phyloP scores from a whole-genome alignment of 2,329 filamentous ascomycete species.

The Zarea fungicola region DNA sequence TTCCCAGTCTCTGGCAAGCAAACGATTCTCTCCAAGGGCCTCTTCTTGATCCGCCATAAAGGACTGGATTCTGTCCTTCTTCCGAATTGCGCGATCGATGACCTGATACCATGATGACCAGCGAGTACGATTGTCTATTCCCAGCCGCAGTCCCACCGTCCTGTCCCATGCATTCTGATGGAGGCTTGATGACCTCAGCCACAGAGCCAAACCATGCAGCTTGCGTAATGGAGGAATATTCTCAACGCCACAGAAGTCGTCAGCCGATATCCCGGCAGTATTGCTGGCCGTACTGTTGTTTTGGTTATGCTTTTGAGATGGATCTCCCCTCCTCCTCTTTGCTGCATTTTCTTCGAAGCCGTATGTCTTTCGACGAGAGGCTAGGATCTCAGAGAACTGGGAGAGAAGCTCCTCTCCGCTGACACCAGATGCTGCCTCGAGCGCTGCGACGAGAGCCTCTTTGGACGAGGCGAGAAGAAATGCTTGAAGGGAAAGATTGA shows the following conservation, averaged over 20 bases:
- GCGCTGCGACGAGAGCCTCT: slow-evolving; percentile 2
- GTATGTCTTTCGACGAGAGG: background rate
- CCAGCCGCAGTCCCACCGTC: background rate
- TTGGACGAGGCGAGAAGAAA: background rate
- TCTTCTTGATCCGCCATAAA: slow-evolving; percentile 2
- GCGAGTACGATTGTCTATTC: background rate
- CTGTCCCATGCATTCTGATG: background rate
- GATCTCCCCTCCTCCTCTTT: too few relatives aligned
- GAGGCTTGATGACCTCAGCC: background rate
- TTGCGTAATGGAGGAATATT: background rate
- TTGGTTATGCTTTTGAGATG: background rate
- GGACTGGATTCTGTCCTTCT: background rate
- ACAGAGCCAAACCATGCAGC: slow-evolving; percentile 1
- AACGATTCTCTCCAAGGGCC: background rate
- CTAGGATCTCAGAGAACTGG: background rate
- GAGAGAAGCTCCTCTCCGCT: background rate
- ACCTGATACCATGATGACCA: slow-evolving; percentile 7
- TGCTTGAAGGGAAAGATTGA: slow-evolving; percentile 4
- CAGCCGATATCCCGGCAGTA: background rate
- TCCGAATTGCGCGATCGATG: background rate
- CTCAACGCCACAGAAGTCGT: background rate
- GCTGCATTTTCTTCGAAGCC: background rate
- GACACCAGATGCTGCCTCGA: background rate
- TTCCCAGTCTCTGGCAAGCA: background rate
- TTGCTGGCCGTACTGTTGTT: background rate